Conservation (phyloP, 306 rosid species). For the Gynostemma pentaphyllum region DNA sequence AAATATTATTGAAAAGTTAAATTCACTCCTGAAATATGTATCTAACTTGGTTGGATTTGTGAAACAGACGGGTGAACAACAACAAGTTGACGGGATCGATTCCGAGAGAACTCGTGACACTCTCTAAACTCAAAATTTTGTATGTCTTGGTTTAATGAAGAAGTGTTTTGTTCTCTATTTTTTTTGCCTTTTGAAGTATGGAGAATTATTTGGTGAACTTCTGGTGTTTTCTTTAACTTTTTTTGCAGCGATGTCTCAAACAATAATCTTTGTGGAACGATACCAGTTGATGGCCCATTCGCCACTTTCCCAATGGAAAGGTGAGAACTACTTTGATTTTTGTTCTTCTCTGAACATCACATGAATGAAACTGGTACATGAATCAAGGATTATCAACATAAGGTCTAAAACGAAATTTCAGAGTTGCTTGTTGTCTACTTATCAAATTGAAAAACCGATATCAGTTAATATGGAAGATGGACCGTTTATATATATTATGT, state of each 20-base stretch:
- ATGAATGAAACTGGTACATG: background rate
- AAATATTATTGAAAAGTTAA: background rate
- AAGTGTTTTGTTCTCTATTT: background rate
- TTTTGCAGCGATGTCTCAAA: conserved; percentile 79
- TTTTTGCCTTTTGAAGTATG: background rate
- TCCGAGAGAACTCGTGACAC: conserved; percentile 69
- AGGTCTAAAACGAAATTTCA: background rate
- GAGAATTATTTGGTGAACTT: too few species aligned
- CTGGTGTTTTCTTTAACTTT: background rate
- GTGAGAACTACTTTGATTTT: conserved; percentile 20
- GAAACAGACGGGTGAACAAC: conserved; percentile 53
- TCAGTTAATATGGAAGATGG: background rate
- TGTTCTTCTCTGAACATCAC: background rate
- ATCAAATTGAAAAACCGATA: background rate
- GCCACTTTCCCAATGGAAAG: conserved; percentile 69
- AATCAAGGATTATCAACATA: background rate
- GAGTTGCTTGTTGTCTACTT: background rate
- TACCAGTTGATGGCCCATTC: conserved; percentile 88
- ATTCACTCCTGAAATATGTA: conserved; percentile 5
- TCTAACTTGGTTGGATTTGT: conserved; percentile 8
- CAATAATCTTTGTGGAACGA: conserved; percentile 84
- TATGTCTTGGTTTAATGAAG: conserved; percentile 24
- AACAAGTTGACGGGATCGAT: conserved; percentile 75
- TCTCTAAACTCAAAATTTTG: conserved; percentile 73
- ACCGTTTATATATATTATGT: background rate